Percentiles rank a stretch among this genome's conserved stretches.
phyloP scores from a whole-genome alignment of 495 filamentous ascomycete species.

The Penicilliopsis zonata region DNA sequence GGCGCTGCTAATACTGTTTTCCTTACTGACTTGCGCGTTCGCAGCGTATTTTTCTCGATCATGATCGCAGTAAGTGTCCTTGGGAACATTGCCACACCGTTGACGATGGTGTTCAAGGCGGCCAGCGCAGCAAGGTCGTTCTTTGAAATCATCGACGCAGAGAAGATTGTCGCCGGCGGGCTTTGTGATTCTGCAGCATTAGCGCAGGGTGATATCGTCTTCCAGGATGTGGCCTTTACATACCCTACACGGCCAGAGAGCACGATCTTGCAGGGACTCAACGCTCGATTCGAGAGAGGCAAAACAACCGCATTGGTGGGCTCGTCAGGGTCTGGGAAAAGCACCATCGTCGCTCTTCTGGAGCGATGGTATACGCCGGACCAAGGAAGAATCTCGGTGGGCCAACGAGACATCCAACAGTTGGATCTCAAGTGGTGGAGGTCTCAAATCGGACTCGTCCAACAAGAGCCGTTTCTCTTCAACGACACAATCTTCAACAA shows the following conservation, averaged over 20 bases:
- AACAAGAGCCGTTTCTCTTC: constrained; percentile 62
- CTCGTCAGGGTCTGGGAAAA: constrained; percentile 49
- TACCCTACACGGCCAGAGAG: constrained; percentile 37
- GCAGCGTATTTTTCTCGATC: constrained; percentile 37
- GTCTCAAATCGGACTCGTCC: constrained; percentile 52
- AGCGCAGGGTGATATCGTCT: constrained; percentile 36
- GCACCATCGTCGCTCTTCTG: constrained; percentile 52
- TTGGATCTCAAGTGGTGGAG: constrained; percentile 52
- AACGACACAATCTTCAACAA: constrained; percentile 57
- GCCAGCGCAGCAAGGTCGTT: constrained; percentile 31
- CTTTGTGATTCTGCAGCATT: constrained; percentile 13
- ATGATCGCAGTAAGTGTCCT: constrained; percentile 16
- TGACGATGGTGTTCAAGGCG: constrained; percentile 37
- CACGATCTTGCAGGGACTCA: constrained; percentile 28
- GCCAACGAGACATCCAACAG: constrained; percentile 33
- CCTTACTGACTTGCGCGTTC: constrained; percentile 22
- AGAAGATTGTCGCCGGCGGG: constrained; percentile 15
- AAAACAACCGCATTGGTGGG: constrained; percentile 49
- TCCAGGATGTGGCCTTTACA: constrained; percentile 48
- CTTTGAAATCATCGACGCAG: constrained; percentile 33
- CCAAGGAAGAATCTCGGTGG: constrained; percentile 37
- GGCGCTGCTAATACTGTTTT: constrained; percentile 14
- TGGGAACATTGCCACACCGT: constrained; percentile 20
- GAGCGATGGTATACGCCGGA: constrained; percentile 48
- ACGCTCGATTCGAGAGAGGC: constrained; percentile 22